Conservation (phyloP, 2,329 filamentous ascomycete species). For the Decorospora gaudefroyi region DNA sequence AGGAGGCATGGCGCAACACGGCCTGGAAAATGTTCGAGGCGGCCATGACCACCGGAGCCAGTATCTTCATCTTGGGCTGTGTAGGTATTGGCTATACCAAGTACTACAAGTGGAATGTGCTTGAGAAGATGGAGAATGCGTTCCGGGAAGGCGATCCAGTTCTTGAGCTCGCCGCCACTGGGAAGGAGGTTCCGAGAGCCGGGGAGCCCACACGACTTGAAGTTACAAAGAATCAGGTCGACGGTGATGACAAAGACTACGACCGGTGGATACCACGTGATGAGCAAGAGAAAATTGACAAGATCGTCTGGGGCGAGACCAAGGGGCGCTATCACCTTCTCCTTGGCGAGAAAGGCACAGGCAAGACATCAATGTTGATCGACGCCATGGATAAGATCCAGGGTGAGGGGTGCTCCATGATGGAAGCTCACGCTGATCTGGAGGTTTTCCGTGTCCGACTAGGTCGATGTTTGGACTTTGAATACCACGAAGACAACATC, state of each 20-base stretch:
- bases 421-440: constrained; percentile 91
- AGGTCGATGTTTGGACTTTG: constrained; percentile 92
- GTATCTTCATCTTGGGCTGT: constrained; percentile 54
- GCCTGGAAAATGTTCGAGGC: constrained; percentile 59
- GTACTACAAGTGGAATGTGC: constrained; percentile 83
- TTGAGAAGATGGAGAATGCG: constrained; percentile 90
- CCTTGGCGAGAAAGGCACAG: constrained; percentile 93
- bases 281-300: constrained; percentile 80
- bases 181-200: constrained; percentile 39
- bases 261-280: constrained; percentile 81
- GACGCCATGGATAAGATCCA: constrained; percentile 94
- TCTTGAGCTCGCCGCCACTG: constrained; percentile 63
- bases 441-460: constrained; percentile 94
- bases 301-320: constrained; percentile 74
- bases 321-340: constrained; percentile 88
- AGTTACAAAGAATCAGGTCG: constrained; percentile 17
- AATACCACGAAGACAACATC: constrained; percentile 97
- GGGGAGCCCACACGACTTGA: constrained; percentile 28
- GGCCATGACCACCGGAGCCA: constrained; percentile 57
- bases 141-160: constrained; percentile 92
- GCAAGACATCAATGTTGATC: constrained; percentile 95
- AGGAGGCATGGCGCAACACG: constrained; percentile 46
- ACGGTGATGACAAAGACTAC: constrained; percentile 56
- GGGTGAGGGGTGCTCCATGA: constrained; percentile 88
- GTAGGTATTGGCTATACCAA: constrained; percentile 55